A percentile compares a stretch with the other conserved stretches of the same genome.
These are phyloP conservation scores for Decorospora gaudefroyi DNA, from an alignment of 2,329 filamentous ascomycete genomes.

Conservation along the genomic window DNA sequence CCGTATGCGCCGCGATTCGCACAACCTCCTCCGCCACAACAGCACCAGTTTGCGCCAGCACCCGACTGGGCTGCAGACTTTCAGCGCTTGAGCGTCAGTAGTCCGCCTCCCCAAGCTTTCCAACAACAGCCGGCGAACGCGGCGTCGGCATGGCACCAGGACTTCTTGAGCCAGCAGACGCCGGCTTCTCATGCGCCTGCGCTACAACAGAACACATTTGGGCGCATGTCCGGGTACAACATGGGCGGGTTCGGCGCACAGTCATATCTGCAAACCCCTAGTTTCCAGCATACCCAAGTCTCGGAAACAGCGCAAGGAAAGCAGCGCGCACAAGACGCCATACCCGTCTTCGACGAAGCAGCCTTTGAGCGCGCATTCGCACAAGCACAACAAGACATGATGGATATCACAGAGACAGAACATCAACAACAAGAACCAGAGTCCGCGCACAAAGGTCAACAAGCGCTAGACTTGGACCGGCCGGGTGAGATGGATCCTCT, in stretches of 20 bases:
- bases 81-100: slow-evolving; percentile 53
- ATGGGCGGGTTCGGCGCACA: slow-evolving; percentile 36
- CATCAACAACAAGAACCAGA: slow-evolving; percentile 21
- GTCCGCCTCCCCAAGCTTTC: slow-evolving; percentile 52
- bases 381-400: slow-evolving; percentile 50
- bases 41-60: slow-evolving; percentile 41
- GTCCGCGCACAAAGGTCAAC: too few species aligned
- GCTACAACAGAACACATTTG: slow-evolving; percentile 35
- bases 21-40: slow-evolving; percentile 46
- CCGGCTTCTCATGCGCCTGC: slow-evolving; percentile 38
- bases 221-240: slow-evolving; percentile 33
- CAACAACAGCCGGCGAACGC: slow-evolving; percentile 48
- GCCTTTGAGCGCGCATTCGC: slow-evolving; percentile 62
- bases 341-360: slow-evolving; percentile 57
- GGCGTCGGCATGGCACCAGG: slow-evolving; percentile 61
- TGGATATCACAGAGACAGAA: slow-evolving; percentile 28
- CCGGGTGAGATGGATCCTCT: slow-evolving; percentile 39
- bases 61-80: slow-evolving; percentile 58
- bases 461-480: slow-evolving; percentile 26
- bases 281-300: slow-evolving; percentile 26
- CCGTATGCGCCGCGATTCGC: slow-evolving; percentile 44
- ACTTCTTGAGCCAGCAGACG: slow-evolving; percentile 57
- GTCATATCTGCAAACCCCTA: slow-evolving; percentile 32
- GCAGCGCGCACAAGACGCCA: slow-evolving; percentile 41
- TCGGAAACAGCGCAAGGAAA: slow-evolving; percentile 41